These are phyloP conservation scores for Flaveria robusta DNA, from an alignment of 129 eudicot species.

Conservation along the genomic window DNA sequence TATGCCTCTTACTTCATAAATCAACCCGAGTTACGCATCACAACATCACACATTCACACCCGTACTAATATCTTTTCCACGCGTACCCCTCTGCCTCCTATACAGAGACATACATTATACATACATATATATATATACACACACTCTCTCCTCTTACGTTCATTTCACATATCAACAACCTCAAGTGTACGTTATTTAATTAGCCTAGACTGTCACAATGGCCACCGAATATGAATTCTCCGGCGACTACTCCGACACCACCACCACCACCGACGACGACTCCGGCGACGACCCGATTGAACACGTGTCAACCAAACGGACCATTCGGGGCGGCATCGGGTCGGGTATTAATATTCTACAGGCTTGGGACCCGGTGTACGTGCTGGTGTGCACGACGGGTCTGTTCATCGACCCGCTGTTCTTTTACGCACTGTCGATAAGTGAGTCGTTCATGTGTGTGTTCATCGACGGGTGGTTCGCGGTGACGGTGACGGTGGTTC, in stretches of 20 bases:
- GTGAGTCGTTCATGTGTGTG: conserved; percentile 70
- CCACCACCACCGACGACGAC: conserved; percentile 18
- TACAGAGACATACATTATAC: not conserved
- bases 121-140: no score
- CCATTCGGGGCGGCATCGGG: not conserved
- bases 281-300: conserved; percentile 24
- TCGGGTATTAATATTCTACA: conserved; percentile 18
- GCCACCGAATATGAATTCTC: conserved; percentile 33
- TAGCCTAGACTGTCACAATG: no score
- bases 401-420: conserved; percentile 87
- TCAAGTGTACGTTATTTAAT: no score
- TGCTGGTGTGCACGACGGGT: conserved; percentile 69
- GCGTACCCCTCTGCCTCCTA: conserved; percentile 17
- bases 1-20: not conserved
- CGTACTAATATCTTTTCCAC: conserved; percentile 20
- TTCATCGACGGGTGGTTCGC: conserved; percentile 96
- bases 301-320: not conserved
- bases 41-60: conserved; percentile 39
- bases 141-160: not conserved
- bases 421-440: conserved; percentile 74
- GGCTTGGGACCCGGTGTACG: conserved; percentile 81
- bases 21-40: conserved; percentile 19
- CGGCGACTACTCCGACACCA: conserved; percentile 28
- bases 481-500: conserved; percentile 70
- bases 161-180: not conserved